Conservation (phyloP, 2,329 filamentous ascomycete genomes). For the Teratosphaeria epicoccoides region DNA sequence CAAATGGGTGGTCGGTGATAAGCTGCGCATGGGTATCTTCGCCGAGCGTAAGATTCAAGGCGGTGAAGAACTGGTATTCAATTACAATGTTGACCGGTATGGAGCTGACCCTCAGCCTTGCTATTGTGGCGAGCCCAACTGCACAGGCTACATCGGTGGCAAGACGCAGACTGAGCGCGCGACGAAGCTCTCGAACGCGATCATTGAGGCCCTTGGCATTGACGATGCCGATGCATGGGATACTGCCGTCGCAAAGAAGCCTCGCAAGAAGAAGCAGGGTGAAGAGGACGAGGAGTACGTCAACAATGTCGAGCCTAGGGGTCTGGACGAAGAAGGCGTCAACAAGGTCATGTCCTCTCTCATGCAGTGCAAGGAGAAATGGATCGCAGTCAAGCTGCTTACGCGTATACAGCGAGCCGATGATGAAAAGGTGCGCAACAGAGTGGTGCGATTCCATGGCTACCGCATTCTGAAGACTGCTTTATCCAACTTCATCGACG, state of each 20-base stretch:
- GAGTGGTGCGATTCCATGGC: conserved; percentile 90
- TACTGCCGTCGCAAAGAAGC: conserved; percentile 76
- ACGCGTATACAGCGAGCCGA: conserved; percentile 77
- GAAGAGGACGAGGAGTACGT: conserved; percentile 96
- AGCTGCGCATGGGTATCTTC: conserved; percentile 98
- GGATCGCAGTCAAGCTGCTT: conserved; percentile 93
- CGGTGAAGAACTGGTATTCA: conserved; percentile 94
- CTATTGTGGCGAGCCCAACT: conserved; percentile 91
- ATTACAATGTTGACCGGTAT: conserved; percentile 98
- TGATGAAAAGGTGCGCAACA: conserved; percentile 76
- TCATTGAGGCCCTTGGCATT: conserved; percentile 90
- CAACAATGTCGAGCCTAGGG: conserved; percentile 71
- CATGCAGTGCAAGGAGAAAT: conserved; percentile 98
- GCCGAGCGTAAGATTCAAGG: conserved; percentile 72
- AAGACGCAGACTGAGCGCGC: conserved; percentile 95
- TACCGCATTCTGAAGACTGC: conserved; percentile 90
- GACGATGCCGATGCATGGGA: conserved; percentile 90
- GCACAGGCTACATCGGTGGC: conserved; percentile 90
- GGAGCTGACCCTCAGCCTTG: conserved; percentile 93
- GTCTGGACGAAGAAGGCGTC: conserved; percentile 70
- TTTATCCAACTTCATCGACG: conserved; percentile 74
- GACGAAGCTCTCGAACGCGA: conserved; percentile 79
- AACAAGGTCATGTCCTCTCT: conserved; percentile 93
- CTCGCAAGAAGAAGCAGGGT: conserved; percentile 79
- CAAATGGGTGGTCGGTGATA: conserved; percentile 97